phyloP scores from a whole-genome alignment of 768 basidiomycete genomes.

The Agrocybe praecox region DNA sequence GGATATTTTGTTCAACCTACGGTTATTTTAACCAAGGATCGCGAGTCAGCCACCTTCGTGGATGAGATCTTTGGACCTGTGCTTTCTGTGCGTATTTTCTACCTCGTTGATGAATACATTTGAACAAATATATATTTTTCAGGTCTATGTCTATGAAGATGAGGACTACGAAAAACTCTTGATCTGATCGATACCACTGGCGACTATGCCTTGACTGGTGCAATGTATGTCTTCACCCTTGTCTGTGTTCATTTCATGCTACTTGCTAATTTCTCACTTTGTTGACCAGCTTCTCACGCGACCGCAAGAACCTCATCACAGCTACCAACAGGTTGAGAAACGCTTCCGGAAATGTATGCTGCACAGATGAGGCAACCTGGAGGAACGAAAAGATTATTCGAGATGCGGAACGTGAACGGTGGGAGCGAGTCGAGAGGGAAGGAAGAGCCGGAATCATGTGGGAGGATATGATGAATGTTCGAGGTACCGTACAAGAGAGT shows the following conservation, averaged over 20 bases:
- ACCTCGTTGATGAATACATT: too few relatives aligned
- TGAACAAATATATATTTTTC: too few relatives aligned
- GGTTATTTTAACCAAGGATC: constrained; percentile 90
- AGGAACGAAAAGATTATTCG: too few relatives aligned
- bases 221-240: constrained; percentile 62
- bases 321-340: constrained; percentile 87
- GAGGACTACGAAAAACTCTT: constrained; percentile 83
- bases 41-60: constrained; percentile 83
- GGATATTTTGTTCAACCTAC: constrained; percentile 96
- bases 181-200: constrained; percentile 87
- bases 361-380: too few relatives aligned
- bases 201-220: constrained; percentile 90
- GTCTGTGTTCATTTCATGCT: not conserved
- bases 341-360: constrained; percentile 95
- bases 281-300: constrained; percentile 70
- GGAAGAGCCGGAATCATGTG: too few relatives aligned
- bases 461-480: too few relatives aligned
- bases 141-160: constrained; percentile 91
- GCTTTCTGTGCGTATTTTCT: constrained; percentile 61
- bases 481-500: too few relatives aligned
- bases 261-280: constrained; percentile 8
- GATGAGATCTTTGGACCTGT: constrained; percentile 99
- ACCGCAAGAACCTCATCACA: constrained; percentile 76
- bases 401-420: too few relatives aligned
- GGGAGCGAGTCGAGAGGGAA: too few relatives aligned